Percentiles rank a stretch among this genome's conserved stretches.
These are phyloP conservation scores for rapeseed (Brassica napus) DNA, from an alignment of 345 rosid genomes.

Conservation along the genomic window Da-Ae NC_063444.1:14275001-14275500, in stretches of 20 bases:
- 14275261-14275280: neutral
- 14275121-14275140: neutral
- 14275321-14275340: neutral
- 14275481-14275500: neutral
- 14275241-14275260: neutral
- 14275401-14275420: neutral
- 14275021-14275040: neutral
- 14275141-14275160: neutral
- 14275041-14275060: neutral
- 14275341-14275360: neutral
- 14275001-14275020: neutral
- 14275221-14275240: neutral
- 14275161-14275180: neutral
- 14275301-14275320: neutral
- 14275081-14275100: conserved; percentile 5
- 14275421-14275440: neutral
- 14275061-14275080: neutral
- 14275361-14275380: neutral
- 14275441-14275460: neutral
- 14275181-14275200: neutral
- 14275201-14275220: neutral
- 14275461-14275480: neutral
- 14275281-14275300: neutral
- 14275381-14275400: neutral
- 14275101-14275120: neutral